Evolutionary conservation across 1,139 yeast species (phyloP).

Genomic region (Yamadazyma triangularis): DNA sequence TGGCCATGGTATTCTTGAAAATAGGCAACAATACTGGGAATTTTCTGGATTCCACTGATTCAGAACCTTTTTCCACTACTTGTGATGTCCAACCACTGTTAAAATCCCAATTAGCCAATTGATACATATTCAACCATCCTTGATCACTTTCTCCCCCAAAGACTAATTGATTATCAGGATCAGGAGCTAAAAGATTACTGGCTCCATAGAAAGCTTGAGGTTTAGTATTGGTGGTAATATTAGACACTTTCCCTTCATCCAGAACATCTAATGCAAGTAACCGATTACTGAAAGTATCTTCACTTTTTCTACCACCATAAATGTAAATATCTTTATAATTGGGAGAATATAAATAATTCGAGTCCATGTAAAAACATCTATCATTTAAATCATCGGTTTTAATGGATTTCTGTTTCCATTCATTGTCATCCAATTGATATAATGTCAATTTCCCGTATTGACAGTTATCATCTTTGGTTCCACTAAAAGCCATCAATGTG

Average conservation of each 20-base stretch:
- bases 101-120: constrained; percentile 44
- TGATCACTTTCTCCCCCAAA: constrained; percentile 37
- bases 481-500: constrained; percentile 28
- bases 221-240: constrained; percentile 39
- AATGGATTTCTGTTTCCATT: constrained; percentile 22
- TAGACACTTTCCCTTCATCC: constrained; percentile 19
- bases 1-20: constrained; percentile 20
- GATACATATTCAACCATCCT: constrained; percentile 46
- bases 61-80: constrained; percentile 13
- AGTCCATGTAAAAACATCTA: constrained; percentile 23
- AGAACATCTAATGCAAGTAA: constrained; percentile 33
- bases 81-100: constrained; percentile 41
- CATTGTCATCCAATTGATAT: constrained; percentile 18
- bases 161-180: constrained; percentile 33
- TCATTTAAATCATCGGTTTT: constrained; percentile 23
- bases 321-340: constrained; percentile 24
- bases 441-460: constrained; percentile 19
- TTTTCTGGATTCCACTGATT: constrained; percentile 24
- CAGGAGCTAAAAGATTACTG: constrained; percentile 34
- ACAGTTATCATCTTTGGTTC: constrained; percentile 6
- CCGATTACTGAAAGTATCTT: constrained; percentile 19
- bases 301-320: constrained; percentile 35
- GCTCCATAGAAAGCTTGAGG: constrained; percentile 45
- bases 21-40: constrained; percentile 32
- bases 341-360: constrained; percentile 29